phyloP scores from a whole-genome alignment of 2,329 filamentous ascomycete species.

The Colletotrichum simmondsii region DNA sequence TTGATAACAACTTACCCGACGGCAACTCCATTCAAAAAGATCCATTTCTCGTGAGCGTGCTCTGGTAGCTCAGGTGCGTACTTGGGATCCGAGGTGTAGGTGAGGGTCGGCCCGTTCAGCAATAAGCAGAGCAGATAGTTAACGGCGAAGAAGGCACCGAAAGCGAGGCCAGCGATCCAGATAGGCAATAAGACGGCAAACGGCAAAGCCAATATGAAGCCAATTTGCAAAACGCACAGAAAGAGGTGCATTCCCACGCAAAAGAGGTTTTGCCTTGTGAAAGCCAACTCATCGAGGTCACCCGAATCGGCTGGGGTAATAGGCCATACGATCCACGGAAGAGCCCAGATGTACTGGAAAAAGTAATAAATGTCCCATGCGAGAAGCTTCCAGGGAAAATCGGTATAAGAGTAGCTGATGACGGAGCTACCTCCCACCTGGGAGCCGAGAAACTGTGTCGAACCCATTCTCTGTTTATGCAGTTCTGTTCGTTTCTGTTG shows the following conservation, averaged over 20 bases:
- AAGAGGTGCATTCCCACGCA: conserved; percentile 68
- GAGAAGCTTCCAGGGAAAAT: conserved; percentile 62
- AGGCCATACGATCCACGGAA: conserved; percentile 72
- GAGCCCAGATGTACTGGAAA: conserved; percentile 63
- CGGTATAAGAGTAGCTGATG: conserved; percentile 71
- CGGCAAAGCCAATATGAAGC: conserved; percentile 70
- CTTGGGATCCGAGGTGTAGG: conserved; percentile 63
- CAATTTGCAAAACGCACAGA: conserved; percentile 67
- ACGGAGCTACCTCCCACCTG: conserved; percentile 67
- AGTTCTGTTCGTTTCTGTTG: conserved; percentile 23
- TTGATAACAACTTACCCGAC: conserved; percentile 58
- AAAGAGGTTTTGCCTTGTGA: conserved; percentile 65
- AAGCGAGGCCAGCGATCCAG: conserved; percentile 54
- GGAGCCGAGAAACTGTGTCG: conserved; percentile 66
- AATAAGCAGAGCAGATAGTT: conserved; percentile 64
- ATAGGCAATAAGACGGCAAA: conserved; percentile 58
- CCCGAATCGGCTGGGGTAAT: conserved; percentile 62
- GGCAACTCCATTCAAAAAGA: conserved; percentile 81
- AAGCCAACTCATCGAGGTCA: conserved; percentile 72
- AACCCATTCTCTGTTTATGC: conserved; percentile 32
- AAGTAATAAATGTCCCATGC: conserved; percentile 66
- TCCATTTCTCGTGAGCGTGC: conserved; percentile 76
- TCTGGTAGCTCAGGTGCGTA: conserved; percentile 61
- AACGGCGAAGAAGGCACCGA: conserved; percentile 57
- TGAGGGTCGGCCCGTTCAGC: conserved; percentile 62